phyloP scores from a whole-genome alignment of 352 stramenopile genomes.

The Phytophthora fragariae region DNA sequence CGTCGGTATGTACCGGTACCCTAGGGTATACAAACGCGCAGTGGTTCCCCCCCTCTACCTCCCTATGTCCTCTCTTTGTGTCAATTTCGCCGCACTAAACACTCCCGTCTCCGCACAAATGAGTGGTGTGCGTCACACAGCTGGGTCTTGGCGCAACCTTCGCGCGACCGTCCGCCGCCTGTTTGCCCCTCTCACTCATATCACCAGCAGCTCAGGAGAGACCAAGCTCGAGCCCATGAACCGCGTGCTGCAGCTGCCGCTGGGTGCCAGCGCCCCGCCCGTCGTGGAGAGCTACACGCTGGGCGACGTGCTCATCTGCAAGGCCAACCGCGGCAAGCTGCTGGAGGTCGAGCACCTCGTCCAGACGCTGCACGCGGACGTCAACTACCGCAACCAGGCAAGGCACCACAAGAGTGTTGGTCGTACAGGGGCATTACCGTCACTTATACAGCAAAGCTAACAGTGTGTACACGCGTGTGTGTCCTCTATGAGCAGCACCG shows the following conservation, averaged over 20 bases:
- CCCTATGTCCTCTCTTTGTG: not conserved
- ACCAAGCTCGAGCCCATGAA: conserved; percentile 49
- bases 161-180: conserved; percentile 32
- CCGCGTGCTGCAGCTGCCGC: conserved; percentile 70
- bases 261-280: conserved; percentile 51
- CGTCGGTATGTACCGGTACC: not conserved
- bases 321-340: conserved; percentile 85
- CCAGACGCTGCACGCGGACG: conserved; percentile 75
- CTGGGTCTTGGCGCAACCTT: conserved; percentile 24
- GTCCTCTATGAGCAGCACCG: conserved; percentile 57
- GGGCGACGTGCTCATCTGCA: conserved; percentile 89
- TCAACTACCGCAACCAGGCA: conserved; percentile 91
- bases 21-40: not conserved
- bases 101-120: not conserved
- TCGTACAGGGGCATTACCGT: not conserved
- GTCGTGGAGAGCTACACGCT: conserved; percentile 82
- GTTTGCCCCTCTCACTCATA: conserved; percentile 24
- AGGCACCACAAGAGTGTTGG: not conserved
- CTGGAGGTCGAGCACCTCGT: conserved; percentile 81
- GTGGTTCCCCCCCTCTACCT: not conserved
- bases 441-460: conserved; percentile 7
- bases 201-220: conserved; percentile 24
- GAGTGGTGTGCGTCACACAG: conserved; percentile 12
- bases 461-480: not conserved
- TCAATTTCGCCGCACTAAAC: conserved; percentile 2